Base-by-base conservation (phyloP, 2,329 filamentous ascomycete genomes). In the Eutypella sp. region DNA sequence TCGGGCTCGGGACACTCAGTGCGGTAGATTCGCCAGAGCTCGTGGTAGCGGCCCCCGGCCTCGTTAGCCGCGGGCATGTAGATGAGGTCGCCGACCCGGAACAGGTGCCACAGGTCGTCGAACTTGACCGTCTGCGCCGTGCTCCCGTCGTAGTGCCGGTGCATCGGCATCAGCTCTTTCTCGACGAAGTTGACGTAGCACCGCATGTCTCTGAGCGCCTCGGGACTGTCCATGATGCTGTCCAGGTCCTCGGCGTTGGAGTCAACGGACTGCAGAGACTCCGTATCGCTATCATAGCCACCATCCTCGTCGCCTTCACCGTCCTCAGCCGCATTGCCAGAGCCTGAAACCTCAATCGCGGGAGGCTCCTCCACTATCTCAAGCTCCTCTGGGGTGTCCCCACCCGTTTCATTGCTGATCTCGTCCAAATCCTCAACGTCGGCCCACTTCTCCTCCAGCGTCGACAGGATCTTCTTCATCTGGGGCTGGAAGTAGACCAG, bases 121-220 rank as follows among this genome's bases (percentile, higher is more conserved):
- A 66, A 73, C 41, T 59, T 62, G 51, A 72, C 63, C 3, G 60
- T 61, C 5, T 64, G 59, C 4, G 54, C 56, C 0, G 31, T 37
- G 8, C 47, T 62, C 5, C 58, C 61, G 3, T 57, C 52, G 41
- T 55, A 66, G 13, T 51, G 46, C 11, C 49, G 45, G 44, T 66
- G 58, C 1, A 69, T 47, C 3, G 67, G 68, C 56, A 73, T 62
- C 22, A 73, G 54, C 36, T 70, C 65, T 18, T 66, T 55, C 34
- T 72, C 69, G n/a, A 72, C 53, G 43, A 73, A 73, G 27, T 70
- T 53, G 40, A 73, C 65, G 33, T 72, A 73, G 60, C 63, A 67
- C 13, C 67, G 59, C 63, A 72, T 68, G 47, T 72, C 67, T 2
- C 60, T 53, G 15, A 71, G 56, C 0, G 67, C 67, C 44, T 70